Conservation (phyloP, 176 grass and related monocot genomes). For the Ensete glaucum region DNA sequence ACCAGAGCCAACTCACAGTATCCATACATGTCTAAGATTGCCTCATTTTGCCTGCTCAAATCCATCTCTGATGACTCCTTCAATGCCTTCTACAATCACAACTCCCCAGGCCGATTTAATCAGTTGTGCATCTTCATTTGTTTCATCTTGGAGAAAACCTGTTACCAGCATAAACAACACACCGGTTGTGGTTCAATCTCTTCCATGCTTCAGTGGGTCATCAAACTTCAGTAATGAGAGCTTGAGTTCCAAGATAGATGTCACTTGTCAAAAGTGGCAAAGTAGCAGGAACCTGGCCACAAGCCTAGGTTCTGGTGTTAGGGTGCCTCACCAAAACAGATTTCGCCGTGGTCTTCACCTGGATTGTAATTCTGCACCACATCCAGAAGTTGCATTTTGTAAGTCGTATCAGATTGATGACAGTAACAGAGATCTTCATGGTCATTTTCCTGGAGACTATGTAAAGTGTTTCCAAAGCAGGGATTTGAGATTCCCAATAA, state of each 20-base stretch:
- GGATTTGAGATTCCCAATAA: neutral
- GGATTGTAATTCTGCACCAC: conserved; percentile 27
- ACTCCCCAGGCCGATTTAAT: neutral
- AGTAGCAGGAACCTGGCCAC: conserved; percentile 1
- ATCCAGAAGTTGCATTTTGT: conserved; percentile 8
- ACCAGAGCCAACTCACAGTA: conserved; percentile 16
- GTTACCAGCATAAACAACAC: neutral
- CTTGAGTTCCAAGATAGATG: neutral
- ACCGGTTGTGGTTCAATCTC: conserved; percentile 4
- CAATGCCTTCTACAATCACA: conserved; percentile 19
- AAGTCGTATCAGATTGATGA: neutral
- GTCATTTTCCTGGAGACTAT: conserved; percentile 2
- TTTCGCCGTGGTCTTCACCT: conserved; percentile 13
- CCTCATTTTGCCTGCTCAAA: conserved; percentile 8
- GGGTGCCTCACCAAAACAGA: conserved; percentile 8
- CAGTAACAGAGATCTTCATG: neutral
- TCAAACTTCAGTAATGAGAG: conserved; percentile 16
- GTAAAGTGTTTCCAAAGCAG: conserved; percentile 16
- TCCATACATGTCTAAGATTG: conserved; percentile 11
- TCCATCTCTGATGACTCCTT: conserved; percentile 10
- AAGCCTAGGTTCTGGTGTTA: neutral
- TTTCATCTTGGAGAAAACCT: conserved; percentile 6
- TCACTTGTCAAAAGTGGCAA: neutral
- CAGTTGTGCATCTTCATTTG: conserved; percentile 4
- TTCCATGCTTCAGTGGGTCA: conserved; percentile 20